Conservation (phyloP, 768 basidiomycete species). For the Hypholoma fasciculare region DNA sequence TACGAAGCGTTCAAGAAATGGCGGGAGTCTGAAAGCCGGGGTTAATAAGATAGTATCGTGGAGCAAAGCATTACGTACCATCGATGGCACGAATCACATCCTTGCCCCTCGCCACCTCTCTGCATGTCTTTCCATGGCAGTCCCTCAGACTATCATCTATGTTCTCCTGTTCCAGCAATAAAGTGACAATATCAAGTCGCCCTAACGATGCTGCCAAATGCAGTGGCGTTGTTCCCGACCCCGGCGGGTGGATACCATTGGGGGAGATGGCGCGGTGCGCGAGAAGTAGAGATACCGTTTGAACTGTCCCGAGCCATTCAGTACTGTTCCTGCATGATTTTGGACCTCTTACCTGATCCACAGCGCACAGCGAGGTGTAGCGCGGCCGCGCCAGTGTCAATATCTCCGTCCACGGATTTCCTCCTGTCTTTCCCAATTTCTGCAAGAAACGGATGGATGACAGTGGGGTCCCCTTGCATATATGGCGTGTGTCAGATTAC, state of each 20-base stretch:
- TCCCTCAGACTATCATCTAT: slow-evolving; percentile 82
- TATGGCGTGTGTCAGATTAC: neutral
- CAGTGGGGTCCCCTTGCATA: slow-evolving; percentile 65
- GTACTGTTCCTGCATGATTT: neutral
- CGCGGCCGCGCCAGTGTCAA: slow-evolving; percentile 73
- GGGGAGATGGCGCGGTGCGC: slow-evolving; percentile 78
- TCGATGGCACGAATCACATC: slow-evolving; percentile 69
- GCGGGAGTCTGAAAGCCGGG: slow-evolving; percentile 62
- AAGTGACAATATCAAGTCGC: slow-evolving; percentile 66
- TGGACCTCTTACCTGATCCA: slow-evolving; percentile 55
- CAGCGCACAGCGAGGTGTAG: slow-evolving; percentile 84
- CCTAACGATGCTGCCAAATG: slow-evolving; percentile 71
- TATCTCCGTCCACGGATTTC: slow-evolving; percentile 42
- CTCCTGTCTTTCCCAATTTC: slow-evolving; percentile 72
- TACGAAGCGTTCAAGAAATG: slow-evolving; percentile 74
- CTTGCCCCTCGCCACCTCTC: slow-evolving; percentile 71
- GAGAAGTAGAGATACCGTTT: slow-evolving; percentile 68
- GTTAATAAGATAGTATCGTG: neutral
- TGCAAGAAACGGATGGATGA: slow-evolving; percentile 79
- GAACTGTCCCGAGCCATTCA: slow-evolving; percentile 35
- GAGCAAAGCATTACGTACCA: slow-evolving; percentile 40
- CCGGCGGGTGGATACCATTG: slow-evolving; percentile 73
- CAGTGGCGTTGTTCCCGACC: slow-evolving; percentile 72
- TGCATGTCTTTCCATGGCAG: slow-evolving; percentile 60
- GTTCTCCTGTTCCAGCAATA: slow-evolving; percentile 76